Evolutionary conservation across 2,329 filamentous ascomycete species (phyloP), one percentile per base, ranked within the genome.

Genomic region (Penicillium thymicola): DNA sequence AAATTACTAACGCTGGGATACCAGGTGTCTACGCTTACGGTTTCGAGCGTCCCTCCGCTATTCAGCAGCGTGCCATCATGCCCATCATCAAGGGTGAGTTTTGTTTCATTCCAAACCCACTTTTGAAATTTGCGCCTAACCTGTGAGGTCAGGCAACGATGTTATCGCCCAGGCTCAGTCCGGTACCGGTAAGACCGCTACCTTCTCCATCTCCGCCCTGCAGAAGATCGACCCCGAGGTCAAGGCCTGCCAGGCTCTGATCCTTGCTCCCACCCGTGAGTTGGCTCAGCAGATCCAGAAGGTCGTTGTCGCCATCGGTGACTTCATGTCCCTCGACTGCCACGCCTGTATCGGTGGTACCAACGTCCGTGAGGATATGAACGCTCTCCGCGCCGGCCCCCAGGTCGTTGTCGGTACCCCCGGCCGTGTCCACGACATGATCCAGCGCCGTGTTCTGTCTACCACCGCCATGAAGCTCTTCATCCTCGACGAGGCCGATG

Each of bases 241-340:
- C 77, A 97, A 97, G 88, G 87, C 89, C 74, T 96, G 91, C 86
- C 94, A 99, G 88, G 95, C 94, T 65, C 86, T 99, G 65, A 97
- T 99, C 73, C 89, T 99, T 67, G 93, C 94, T 65, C 94, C 94
- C 69, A 99, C 94, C 72, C 91, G 94, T 72, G 94, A 99, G 83
- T 82, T 99, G 63, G 94, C 94, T 44, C 97, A 93, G 28, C 94
- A 99, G 78, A 99, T 99, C 64, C 94, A 99, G 78, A 96, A 91
- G 36, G 94, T 99, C 58, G 89, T 99, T 67, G 96, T 97, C 87
- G 94, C 94, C n/a, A 85, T 99, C n/a, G 94, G 94, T 64, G 94
- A 99, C 77, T 99, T 97, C 82, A 97, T 99, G 94, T 97, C 97
- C 72, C 91, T 99, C 4, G 92, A 99, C 78, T 99, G 94, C 79